Percentiles rank a stretch among this genome's conserved stretches.
Evolutionary conservation across 192 early-diverging fungal species (phyloP).

Genomic region (Coemansia sp.): DNA sequence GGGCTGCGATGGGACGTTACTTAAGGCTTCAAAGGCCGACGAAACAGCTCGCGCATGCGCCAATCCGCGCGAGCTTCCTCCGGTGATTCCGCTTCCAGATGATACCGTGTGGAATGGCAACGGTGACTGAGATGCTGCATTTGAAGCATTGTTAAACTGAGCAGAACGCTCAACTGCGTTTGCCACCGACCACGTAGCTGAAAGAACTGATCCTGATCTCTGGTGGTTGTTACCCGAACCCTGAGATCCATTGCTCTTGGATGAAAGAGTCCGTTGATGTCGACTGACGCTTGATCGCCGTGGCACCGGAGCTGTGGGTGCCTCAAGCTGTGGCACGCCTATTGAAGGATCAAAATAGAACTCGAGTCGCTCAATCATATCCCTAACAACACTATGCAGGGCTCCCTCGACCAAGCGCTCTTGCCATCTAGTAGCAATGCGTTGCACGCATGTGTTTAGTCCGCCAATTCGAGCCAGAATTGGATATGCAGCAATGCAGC

Average conservation of each 20-base stretch:
- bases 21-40: constrained; percentile 42
- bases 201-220: constrained; percentile 26
- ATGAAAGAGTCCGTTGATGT: constrained; percentile 35
- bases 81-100: not conserved
- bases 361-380: constrained; percentile 46
- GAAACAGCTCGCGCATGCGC: constrained; percentile 45
- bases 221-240: constrained; percentile 23
- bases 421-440: constrained; percentile 35
- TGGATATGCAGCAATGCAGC: constrained; percentile 15
- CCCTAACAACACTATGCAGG: constrained; percentile 31
- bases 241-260: constrained; percentile 28
- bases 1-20: constrained; percentile 12
- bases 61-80: constrained; percentile 21
- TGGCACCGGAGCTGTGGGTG: not conserved
- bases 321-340: constrained; percentile 8
- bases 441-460: constrained; percentile 26
- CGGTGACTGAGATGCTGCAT: constrained; percentile 22
- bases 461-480: constrained; percentile 44
- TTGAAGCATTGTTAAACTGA: not conserved
- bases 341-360: constrained; percentile 45
- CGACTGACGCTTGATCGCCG: constrained; percentile 28
- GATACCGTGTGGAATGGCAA: constrained; percentile 9
- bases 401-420: constrained; percentile 30
- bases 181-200: constrained; percentile 18
- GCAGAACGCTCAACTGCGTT: not conserved